phyloP scores from a whole-genome alignment of 305 asterid species.

The Plantago coronopus region DNA sequence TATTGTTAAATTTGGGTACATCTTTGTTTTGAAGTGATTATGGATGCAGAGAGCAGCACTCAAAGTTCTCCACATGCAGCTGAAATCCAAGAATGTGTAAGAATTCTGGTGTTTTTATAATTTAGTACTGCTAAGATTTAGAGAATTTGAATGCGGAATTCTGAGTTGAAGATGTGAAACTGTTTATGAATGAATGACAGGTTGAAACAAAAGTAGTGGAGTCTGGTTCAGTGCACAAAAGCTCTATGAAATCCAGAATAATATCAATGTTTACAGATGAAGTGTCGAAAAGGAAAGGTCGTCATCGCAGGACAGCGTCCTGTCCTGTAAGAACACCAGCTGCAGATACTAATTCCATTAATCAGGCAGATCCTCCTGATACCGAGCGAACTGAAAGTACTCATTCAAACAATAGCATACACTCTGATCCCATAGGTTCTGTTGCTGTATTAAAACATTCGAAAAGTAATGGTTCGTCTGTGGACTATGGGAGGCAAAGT shows the following conservation, averaged over 20 bases:
- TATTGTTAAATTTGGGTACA: background rate
- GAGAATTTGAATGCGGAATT: background rate
- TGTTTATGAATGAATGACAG: slow-evolving; percentile 24
- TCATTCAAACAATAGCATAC: background rate
- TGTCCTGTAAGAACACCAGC: slow-evolving; percentile 33
- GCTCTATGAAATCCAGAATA: slow-evolving; percentile 60
- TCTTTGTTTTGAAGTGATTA: slow-evolving; percentile 22
- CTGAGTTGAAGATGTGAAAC: background rate
- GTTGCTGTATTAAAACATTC: slow-evolving; percentile 22
- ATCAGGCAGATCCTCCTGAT: slow-evolving; percentile 23
- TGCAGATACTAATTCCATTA: slow-evolving; percentile 24
- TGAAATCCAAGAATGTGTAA: slow-evolving; percentile 28
- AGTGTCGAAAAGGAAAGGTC: slow-evolving; percentile 38
- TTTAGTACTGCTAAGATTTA: background rate
- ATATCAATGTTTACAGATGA: slow-evolving; percentile 58
- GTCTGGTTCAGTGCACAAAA: slow-evolving; percentile 35
- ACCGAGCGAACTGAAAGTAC: slow-evolving; percentile 1
- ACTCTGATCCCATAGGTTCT: slow-evolving; percentile 1
- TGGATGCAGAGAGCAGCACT: slow-evolving; percentile 31
- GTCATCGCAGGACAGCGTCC: slow-evolving; percentile 56
- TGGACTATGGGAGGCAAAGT: slow-evolving; percentile 41
- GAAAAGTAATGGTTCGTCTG: slow-evolving; percentile 17
- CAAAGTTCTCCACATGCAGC: slow-evolving; percentile 15
- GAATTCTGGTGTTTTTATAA: slow-evolving; percentile 15
- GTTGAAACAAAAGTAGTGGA: slow-evolving; percentile 31